Percentiles rank a stretch among this genome's conserved stretches.
These are phyloP conservation scores for Cyberlindnera galapagoensis DNA, from an alignment of 805 yeast species.

Conservation along the genomic window DNA sequence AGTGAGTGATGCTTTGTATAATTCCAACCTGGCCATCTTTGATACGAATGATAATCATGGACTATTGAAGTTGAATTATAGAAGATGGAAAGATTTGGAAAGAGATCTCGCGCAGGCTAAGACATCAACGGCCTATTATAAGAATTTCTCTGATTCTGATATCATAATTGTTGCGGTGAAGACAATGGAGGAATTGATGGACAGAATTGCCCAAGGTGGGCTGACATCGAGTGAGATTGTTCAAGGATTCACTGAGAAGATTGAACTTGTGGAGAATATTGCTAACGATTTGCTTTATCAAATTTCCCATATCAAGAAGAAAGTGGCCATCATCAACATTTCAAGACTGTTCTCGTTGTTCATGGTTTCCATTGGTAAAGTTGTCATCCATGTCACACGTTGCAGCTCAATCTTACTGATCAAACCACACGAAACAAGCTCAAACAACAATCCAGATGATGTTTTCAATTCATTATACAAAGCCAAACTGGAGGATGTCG, in stretches of 20 bases:
- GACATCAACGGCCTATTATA: slow-evolving; percentile 3
- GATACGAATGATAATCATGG: slow-evolving; percentile 12
- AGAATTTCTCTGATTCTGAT: slow-evolving; percentile 24
- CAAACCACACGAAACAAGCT: slow-evolving; percentile 26
- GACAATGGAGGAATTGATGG: slow-evolving; percentile 30
- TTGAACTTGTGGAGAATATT: slow-evolving; percentile 18
- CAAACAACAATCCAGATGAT: slow-evolving; percentile 22
- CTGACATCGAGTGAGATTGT: slow-evolving; percentile 21
- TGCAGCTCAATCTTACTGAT: slow-evolving; percentile 32
- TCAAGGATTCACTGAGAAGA: slow-evolving; percentile 20
- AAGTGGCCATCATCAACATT: slow-evolving; percentile 29
- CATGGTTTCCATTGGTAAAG: slow-evolving; percentile 24
- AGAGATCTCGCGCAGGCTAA: slow-evolving; percentile 10
- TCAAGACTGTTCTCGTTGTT: slow-evolving; percentile 29
- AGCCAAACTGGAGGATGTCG: slow-evolving; percentile 18
- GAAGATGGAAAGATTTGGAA: slow-evolving; percentile 15
- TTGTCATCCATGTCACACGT: slow-evolving; percentile 25
- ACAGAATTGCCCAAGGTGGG: slow-evolving; percentile 23
- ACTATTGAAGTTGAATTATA: slow-evolving; percentile 10
- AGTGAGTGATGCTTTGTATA: slow-evolving; percentile 16
- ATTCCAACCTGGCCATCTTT: slow-evolving; percentile 18
- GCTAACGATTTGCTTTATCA: slow-evolving; percentile 16
- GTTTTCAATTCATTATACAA: slow-evolving; percentile 22
- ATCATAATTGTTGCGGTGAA: slow-evolving; percentile 25
- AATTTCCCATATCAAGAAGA: slow-evolving; percentile 22